Percentiles rank a stretch among this genome's conserved stretches.
These are phyloP conservation scores for Astrocystis sublimbata DNA, from an alignment of 495 filamentous ascomycete species.

Conservation along the genomic window DNA sequence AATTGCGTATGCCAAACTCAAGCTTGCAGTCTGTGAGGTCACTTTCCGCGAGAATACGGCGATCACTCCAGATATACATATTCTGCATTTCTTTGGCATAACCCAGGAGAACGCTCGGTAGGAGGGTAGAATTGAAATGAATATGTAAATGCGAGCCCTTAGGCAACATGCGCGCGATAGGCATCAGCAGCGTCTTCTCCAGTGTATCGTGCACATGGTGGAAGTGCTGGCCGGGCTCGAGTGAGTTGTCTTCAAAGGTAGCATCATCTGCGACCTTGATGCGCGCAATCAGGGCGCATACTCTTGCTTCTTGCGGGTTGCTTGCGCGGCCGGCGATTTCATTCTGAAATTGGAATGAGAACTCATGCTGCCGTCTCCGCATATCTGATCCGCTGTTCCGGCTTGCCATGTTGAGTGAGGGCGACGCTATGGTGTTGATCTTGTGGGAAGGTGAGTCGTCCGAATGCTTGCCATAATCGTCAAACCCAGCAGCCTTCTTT, in stretches of 20 bases:
- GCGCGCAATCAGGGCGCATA: constrained; percentile 23
- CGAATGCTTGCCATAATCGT: constrained; percentile 18
- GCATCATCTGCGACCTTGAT: constrained; percentile 35
- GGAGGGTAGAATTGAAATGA: constrained; percentile 58
- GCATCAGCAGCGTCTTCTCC: constrained; percentile 44
- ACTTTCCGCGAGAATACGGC: constrained; percentile 31
- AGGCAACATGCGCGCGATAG: constrained; percentile 46
- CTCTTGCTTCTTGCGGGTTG: constrained; percentile 16
- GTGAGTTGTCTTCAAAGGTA: constrained; percentile 21
- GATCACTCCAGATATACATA: constrained; percentile 56
- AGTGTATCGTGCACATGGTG: neutral
- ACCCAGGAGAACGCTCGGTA: constrained; percentile 48
- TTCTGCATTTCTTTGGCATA: constrained; percentile 50
- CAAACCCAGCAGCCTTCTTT: constrained; percentile 22
- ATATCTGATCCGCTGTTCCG: neutral
- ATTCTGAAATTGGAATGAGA: constrained; percentile 24
- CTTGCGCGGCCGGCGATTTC: constrained; percentile 17
- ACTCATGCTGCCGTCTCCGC: neutral
- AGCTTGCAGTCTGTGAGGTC: constrained; percentile 48
- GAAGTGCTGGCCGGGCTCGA: constrained; percentile 7
- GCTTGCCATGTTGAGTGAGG: constrained; percentile 12
- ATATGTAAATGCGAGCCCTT: constrained; percentile 59
- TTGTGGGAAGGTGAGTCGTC: constrained; percentile 3
- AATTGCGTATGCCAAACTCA: constrained; percentile 50
- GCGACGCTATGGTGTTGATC: neutral